These are phyloP conservation scores for Hanseniaspora thailandica DNA, from an alignment of 805 yeast genomes.

Conservation along the genomic window DNA sequence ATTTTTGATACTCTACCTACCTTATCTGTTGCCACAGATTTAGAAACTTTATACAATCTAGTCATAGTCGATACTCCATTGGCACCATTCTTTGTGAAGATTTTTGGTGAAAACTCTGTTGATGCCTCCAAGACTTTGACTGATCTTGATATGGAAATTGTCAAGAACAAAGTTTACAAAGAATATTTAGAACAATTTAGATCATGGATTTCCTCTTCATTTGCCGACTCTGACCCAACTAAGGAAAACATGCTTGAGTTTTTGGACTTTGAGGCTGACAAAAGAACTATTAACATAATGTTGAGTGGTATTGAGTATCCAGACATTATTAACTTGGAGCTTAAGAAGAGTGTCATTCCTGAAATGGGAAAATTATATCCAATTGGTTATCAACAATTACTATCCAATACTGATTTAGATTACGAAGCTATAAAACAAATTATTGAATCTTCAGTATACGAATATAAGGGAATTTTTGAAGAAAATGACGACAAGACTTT, in stretches of 20 bases:
- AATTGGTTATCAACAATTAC: slow-evolving; percentile 39
- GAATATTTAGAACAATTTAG: slow-evolving; percentile 86
- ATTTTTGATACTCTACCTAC: slow-evolving; percentile 98
- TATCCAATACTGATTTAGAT: slow-evolving; percentile 65
- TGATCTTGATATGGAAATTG: slow-evolving; percentile 88
- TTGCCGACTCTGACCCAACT: slow-evolving; percentile 55
- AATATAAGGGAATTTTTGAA: slow-evolving; percentile 49
- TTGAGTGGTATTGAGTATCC: slow-evolving; percentile 59
- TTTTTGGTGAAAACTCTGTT: slow-evolving; percentile 57
- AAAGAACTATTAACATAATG: slow-evolving; percentile 83
- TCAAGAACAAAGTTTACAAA: slow-evolving; percentile 81
- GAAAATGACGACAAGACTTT: slow-evolving; percentile 36
- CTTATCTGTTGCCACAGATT: slow-evolving; percentile 83
- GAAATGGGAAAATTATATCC: slow-evolving; percentile 73
- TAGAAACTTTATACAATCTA: slow-evolving; percentile 82
- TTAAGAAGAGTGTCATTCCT: slow-evolving; percentile 71
- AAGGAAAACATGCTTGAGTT: slow-evolving; percentile 67
- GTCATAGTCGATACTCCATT: slow-evolving; percentile 93
- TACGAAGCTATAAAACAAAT: slow-evolving; percentile 65
- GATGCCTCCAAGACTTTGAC: slow-evolving; percentile 57
- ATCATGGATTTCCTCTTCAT: slow-evolving; percentile 46
- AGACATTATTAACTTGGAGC: slow-evolving; percentile 46
- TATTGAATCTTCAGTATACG: slow-evolving; percentile 48
- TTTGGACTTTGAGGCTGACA: slow-evolving; percentile 85
- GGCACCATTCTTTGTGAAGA: slow-evolving; percentile 89